Evolutionary conservation across 192 early-diverging fungal genomes (phyloP).

Genomic region (Entrophospora sp.): DNA sequence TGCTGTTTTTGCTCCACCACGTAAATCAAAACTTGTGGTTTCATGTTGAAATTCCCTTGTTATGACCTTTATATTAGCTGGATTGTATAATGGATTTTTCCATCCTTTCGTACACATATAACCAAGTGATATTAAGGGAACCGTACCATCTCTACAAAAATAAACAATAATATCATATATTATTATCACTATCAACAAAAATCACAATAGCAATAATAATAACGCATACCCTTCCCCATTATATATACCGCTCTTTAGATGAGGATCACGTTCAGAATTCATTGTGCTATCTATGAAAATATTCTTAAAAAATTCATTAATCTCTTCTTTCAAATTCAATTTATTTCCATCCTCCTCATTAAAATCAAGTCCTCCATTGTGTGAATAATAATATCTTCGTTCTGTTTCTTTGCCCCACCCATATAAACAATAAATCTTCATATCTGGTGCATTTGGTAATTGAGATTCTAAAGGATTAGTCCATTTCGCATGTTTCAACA

Average conservation of each 20-base stretch:
- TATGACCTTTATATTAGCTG: slow-evolving; percentile 57
- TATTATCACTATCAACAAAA: too few relatives aligned
- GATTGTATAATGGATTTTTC: slow-evolving; percentile 75
- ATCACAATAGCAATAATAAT: too few relatives aligned
- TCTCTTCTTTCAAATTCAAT: slow-evolving; percentile 12
- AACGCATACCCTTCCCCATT: slow-evolving; percentile 53
- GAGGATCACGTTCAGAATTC: slow-evolving; percentile 39
- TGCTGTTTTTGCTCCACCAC: slow-evolving; percentile 64
- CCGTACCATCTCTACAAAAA: slow-evolving; percentile 71
- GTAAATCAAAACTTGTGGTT: slow-evolving; percentile 48
- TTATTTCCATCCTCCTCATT: slow-evolving; percentile 19
- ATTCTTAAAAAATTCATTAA: slow-evolving; percentile 4
- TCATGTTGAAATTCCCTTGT: slow-evolving; percentile 63
- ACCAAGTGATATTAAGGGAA: slow-evolving; percentile 74
- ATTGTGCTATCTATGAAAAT: slow-evolving; percentile 47
- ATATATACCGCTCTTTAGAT: slow-evolving; percentile 61
- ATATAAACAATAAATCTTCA: slow-evolving; percentile 79
- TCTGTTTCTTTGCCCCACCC: slow-evolving; percentile 74
- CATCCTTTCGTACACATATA: slow-evolving; percentile 86
- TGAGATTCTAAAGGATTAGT: slow-evolving; percentile 69
- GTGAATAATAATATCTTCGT: slow-evolving; percentile 70
- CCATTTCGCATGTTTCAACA: slow-evolving; percentile 65
- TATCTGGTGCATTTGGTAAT: slow-evolving; percentile 58
- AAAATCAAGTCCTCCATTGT: slow-evolving; percentile 22
- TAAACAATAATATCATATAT: not conserved